A percentile compares a stretch with the other conserved stretches of the same genome.
Evolutionary conservation across 805 yeast species (phyloP).

Genomic region (Saccharomycopsis vini): DNA sequence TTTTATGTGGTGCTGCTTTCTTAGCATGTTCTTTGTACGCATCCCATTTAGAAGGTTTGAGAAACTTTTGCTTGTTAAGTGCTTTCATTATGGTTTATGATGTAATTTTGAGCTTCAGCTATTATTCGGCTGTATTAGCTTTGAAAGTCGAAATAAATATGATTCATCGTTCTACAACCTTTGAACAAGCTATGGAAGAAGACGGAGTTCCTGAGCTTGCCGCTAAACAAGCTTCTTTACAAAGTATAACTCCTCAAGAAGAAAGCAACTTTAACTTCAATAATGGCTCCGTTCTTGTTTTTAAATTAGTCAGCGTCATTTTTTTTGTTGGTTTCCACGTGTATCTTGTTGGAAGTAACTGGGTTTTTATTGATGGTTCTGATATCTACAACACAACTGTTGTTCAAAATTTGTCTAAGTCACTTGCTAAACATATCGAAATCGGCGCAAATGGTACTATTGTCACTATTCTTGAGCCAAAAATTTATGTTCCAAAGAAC

Average conservation of each 20-base stretch:
- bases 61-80: constrained; percentile 71
- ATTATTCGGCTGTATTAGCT: constrained; percentile 74
- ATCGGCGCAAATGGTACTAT: constrained; percentile 41
- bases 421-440: constrained; percentile 35
- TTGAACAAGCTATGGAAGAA: constrained; percentile 78
- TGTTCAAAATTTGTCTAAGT: constrained; percentile 28
- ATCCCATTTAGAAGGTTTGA: constrained; percentile 60
- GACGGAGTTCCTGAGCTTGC: constrained; percentile 75
- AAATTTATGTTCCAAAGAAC: constrained; percentile 50
- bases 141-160: constrained; percentile 82
- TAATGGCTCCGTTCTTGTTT: constrained; percentile 34
- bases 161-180: constrained; percentile 71
- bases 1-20: constrained; percentile 64
- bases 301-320: constrained; percentile 52
- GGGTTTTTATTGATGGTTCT: constrained; percentile 24
- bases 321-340: constrained; percentile 56
- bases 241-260: constrained; percentile 21
- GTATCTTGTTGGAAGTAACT: constrained; percentile 60
- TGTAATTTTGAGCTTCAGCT: constrained; percentile 63
- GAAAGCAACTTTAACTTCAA: constrained; percentile 21
- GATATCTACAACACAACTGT: constrained; percentile 13
- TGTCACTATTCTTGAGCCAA: constrained; percentile 50
- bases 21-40: constrained; percentile 56
- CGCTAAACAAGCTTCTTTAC: constrained; percentile 58
- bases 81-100: constrained; percentile 66